Evolutionary conservation across 164 flowering plant species (phyloP).

Genomic region (Macadamia integrifolia): DNA sequence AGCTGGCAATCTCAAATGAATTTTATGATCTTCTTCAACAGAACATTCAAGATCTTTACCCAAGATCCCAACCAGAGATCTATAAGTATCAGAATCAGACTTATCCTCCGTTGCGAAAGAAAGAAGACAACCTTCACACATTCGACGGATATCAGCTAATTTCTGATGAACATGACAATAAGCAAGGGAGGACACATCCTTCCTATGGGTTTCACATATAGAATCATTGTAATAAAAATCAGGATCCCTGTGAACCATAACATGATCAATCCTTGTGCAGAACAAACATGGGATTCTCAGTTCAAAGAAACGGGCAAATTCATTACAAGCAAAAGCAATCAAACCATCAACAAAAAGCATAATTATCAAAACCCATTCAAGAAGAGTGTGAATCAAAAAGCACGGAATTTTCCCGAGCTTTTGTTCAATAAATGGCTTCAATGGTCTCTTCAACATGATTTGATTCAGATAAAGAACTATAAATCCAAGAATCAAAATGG

Average conservation of each 20-base stretch:
- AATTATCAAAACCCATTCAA: constrained; percentile 71
- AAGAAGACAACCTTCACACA: constrained; percentile 82
- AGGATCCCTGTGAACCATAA: constrained; percentile 30
- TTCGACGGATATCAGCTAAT: constrained; percentile 55
- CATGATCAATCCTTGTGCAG: constrained; percentile 74
- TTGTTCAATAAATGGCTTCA: constrained; percentile 43
- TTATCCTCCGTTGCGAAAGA: constrained; percentile 64
- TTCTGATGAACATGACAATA: constrained; percentile 65
- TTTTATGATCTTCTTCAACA: constrained; percentile 44
- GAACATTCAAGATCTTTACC: constrained; percentile 50
- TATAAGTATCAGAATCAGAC: constrained; percentile 47
- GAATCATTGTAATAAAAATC: constrained; percentile 63
- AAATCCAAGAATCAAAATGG: neutral
- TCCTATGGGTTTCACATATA: constrained; percentile 68
- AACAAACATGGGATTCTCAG: constrained; percentile 65
- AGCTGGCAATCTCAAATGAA: constrained; percentile 23
- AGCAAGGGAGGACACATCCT: constrained; percentile 61
- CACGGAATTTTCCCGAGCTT: constrained; percentile 52
- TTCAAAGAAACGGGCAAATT: constrained; percentile 62
- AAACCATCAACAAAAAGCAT: constrained; percentile 65
- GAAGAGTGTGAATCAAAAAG: constrained; percentile 49
- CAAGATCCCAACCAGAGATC: constrained; percentile 49
- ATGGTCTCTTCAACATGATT: constrained; percentile 31
- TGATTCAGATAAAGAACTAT: neutral
- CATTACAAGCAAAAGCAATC: constrained; percentile 50